Percentiles rank a stretch among this genome's conserved stretches.
These are phyloP conservation scores for Gossypium gossypioides DNA, from an alignment of 441 rosid species.

Conservation along the genomic window DNA sequence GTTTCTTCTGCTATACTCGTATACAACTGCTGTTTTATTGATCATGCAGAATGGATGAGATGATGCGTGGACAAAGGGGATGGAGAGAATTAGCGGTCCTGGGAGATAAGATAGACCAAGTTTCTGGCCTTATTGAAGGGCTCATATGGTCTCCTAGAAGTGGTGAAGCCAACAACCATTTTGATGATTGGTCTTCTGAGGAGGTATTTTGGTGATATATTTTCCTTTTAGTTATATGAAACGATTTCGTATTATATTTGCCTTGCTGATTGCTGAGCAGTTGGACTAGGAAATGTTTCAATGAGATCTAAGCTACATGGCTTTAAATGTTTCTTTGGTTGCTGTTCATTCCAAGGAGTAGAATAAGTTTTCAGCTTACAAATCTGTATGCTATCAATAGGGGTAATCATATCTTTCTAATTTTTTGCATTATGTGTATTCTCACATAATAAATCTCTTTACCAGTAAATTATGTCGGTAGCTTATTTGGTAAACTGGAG, in stretches of 20 bases:
- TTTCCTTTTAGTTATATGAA: neutral
- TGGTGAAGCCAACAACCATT: slow-evolving; percentile 31
- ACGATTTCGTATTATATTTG: neutral
- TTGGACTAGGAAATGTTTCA: neutral
- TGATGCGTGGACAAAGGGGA: slow-evolving; percentile 72
- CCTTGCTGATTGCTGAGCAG: neutral
- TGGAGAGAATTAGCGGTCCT: slow-evolving; percentile 64
- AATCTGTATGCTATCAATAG: neutral
- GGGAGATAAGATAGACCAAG: slow-evolving; percentile 54
- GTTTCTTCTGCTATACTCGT: neutral
- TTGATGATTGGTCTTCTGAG: slow-evolving; percentile 48
- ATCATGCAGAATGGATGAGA: slow-evolving; percentile 55
- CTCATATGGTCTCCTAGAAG: slow-evolving; percentile 57
- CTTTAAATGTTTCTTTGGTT: neutral
- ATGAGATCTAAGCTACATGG: neutral
- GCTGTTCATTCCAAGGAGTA: neutral
- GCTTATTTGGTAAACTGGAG: neutral
- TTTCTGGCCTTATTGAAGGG: slow-evolving; percentile 58
- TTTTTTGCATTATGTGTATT: neutral
- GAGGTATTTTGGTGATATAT: slow-evolving; percentile 30
- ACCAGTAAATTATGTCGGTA: neutral
- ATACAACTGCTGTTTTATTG: slow-evolving; percentile 1
- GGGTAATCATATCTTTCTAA: neutral
- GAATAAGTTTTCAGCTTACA: neutral
- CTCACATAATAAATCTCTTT: neutral